Percentiles rank a stretch among this genome's conserved stretches.
Evolutionary conservation across 192 early-diverging fungal species (phyloP).

Genomic region (Rhizoclosmatium sp.): DNA sequence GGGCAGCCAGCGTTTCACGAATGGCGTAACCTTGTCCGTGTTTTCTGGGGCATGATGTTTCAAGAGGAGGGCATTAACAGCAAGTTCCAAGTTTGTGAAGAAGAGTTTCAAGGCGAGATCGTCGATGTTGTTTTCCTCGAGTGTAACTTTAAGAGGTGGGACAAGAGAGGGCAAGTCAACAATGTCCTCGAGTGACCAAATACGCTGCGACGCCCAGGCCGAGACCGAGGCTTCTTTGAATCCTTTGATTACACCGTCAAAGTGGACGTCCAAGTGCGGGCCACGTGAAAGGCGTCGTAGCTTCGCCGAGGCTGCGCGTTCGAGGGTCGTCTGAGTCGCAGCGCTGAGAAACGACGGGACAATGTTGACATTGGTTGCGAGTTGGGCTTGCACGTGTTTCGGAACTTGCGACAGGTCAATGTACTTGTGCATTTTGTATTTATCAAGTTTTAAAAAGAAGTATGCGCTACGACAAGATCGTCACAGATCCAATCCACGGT

Average conservation of each 20-base stretch:
- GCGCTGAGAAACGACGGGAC: slow-evolving; percentile 35
- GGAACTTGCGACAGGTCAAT: too few relatives aligned
- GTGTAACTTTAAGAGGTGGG: neutral
- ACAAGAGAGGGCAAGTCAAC: neutral
- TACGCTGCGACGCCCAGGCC: slow-evolving; percentile 13
- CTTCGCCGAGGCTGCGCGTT: slow-evolving; percentile 40
- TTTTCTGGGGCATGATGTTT: neutral
- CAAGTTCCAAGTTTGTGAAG: neutral
- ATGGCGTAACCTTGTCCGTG: slow-evolving; percentile 67
- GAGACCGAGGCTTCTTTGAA: slow-evolving; percentile 39
- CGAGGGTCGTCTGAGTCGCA: slow-evolving; percentile 14
- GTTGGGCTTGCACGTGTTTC: too few relatives aligned
- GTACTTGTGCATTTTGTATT: too few relatives aligned
- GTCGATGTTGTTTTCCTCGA: neutral
- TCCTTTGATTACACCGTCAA: slow-evolving; percentile 76
- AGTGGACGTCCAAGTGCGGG: slow-evolving; percentile 76
- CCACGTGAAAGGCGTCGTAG: slow-evolving; percentile 57
- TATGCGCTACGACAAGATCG: slow-evolving; percentile 50
- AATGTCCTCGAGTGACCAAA: slow-evolving; percentile 3
- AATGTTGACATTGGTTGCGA: too few relatives aligned
- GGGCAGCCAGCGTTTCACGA: slow-evolving; percentile 63
- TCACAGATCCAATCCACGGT: slow-evolving; percentile 81
- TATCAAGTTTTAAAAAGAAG: too few relatives aligned
- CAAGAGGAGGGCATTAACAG: neutral
- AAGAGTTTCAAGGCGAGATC: neutral